Evolutionary conservation across 345 rosid genomes (phyloP).

Genomic region (Aethionema arabicum): DNA sequence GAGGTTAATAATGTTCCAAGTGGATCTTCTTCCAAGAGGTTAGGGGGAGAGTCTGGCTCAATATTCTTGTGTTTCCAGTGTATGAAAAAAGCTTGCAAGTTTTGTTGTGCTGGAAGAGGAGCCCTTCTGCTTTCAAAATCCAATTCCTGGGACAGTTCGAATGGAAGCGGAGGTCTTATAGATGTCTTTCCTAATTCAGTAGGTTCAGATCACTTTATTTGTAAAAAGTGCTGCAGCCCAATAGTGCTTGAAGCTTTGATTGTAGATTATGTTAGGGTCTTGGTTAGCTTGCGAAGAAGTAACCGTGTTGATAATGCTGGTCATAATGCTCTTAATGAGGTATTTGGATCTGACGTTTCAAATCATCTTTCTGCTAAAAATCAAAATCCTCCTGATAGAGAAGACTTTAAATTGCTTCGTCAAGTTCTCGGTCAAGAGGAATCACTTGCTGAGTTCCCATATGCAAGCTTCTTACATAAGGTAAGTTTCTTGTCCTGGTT

Average conservation of each 20-base stretch:
- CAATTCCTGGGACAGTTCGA: conserved; percentile 54
- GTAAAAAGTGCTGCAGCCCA: conserved; percentile 72
- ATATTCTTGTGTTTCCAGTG: conserved; percentile 66
- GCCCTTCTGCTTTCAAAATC: conserved; percentile 64
- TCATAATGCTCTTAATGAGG: conserved; percentile 58
- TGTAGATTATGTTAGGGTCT: conserved; percentile 82
- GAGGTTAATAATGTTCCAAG: conserved; percentile 46
- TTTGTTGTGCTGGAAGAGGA: conserved; percentile 91
- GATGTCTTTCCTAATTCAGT: conserved; percentile 55
- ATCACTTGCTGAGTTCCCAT: conserved; percentile 94
- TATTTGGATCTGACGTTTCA: conserved; percentile 49
- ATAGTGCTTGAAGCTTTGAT: conserved; percentile 73
- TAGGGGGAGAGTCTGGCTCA: conserved; percentile 44
- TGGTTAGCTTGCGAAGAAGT: conserved; percentile 76
- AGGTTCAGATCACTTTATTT: conserved; percentile 55
- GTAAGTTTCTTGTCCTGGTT: conserved; percentile 42
- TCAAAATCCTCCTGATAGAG: conserved; percentile 39
- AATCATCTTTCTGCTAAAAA: conserved; percentile 43
- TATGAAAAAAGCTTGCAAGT: conserved; percentile 68
- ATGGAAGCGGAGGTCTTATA: conserved; percentile 62
- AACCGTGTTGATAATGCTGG: conserved; percentile 68
- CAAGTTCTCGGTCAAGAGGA: conserved; percentile 63
- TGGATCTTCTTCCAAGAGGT: conserved; percentile 42
- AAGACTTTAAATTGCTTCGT: conserved; percentile 38
- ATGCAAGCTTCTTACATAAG: conserved; percentile 75